Percentiles rank a stretch among this genome's conserved stretches.
Evolutionary conservation across 805 yeast species (phyloP).

Genomic region (Suhomyces canberraensis): DNA sequence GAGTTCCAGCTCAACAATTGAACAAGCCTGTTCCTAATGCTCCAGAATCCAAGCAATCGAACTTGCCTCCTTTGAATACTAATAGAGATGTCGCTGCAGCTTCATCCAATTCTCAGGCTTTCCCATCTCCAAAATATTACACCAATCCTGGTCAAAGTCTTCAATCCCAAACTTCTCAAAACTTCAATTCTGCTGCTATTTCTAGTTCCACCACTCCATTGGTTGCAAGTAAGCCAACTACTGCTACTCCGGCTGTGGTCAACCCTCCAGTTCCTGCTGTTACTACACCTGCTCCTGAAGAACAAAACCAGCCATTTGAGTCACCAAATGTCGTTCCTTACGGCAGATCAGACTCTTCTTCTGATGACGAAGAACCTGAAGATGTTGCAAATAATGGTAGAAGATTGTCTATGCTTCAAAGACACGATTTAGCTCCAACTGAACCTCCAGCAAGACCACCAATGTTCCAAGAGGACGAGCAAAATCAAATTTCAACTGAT

Average conservation of each 20-base stretch:
- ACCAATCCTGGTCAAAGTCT: slow-evolving; percentile 7
- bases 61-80: not conserved
- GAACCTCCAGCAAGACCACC: not conserved
- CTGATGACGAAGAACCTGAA: slow-evolving; percentile 27
- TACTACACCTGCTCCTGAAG: not conserved
- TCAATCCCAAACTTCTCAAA: not conserved
- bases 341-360: slow-evolving; percentile 22
- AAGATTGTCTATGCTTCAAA: slow-evolving; percentile 31
- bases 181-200: not conserved
- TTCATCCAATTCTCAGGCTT: not conserved
- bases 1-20: not conserved
- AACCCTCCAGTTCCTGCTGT: not conserved
- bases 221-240: not conserved
- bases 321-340: slow-evolving; percentile 38
- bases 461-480: not conserved
- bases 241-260: not conserved
- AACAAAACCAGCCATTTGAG: slow-evolving; percentile 9
- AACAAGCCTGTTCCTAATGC: not conserved
- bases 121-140: slow-evolving; percentile 8
- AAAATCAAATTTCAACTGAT: slow-evolving; percentile 1
- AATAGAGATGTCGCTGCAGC: not conserved
- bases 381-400: slow-evolving; percentile 15
- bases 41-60: not conserved
- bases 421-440: slow-evolving; percentile 26
- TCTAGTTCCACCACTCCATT: not conserved